Conservation (phyloP, 768 basidiomycete species). For the Tricholoma terreum region DNA sequence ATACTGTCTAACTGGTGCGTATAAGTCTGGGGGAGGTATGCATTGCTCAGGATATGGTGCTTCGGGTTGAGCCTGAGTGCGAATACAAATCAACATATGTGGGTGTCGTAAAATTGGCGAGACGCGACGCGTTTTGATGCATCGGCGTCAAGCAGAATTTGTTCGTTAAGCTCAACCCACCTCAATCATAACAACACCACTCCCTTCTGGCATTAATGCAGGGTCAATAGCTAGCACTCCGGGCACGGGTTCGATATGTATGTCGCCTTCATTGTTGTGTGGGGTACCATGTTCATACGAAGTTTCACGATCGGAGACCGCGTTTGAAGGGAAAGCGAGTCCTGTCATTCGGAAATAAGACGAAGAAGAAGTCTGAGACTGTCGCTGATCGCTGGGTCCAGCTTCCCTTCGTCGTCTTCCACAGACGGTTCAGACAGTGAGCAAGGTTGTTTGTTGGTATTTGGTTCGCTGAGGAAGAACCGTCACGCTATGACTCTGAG, state of each 20-base stretch:
- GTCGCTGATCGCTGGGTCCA: neutral
- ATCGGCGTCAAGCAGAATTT: constrained; percentile 23
- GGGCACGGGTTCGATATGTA: constrained; percentile 82
- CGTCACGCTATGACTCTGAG: neutral
- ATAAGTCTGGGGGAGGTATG: constrained; percentile 28
- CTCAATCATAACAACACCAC: constrained; percentile 23
- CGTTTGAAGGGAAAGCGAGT: constrained; percentile 51
- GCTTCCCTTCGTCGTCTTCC: neutral
- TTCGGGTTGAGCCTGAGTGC: constrained; percentile 26
- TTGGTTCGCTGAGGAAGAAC: neutral
- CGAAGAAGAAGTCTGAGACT: neutral
- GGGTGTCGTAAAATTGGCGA: constrained; percentile 33
- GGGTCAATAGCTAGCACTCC: constrained; percentile 53
- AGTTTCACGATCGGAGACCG: constrained; percentile 49
- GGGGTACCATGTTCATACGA: constrained; percentile 62
- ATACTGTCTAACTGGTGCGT: constrained; percentile 46
- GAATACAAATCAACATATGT: constrained; percentile 22
- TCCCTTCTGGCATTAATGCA: constrained; percentile 35
- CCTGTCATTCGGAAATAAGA: constrained; percentile 49
- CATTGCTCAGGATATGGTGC: constrained; percentile 19
- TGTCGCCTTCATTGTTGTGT: constrained; percentile 55
- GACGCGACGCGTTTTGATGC: constrained; percentile 67
- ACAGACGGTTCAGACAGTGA: neutral
- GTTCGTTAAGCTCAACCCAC: constrained; percentile 34
- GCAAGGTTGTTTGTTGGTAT: constrained; percentile 1